Percentiles rank a stretch among this genome's conserved stretches.
Evolutionary conservation across 2,329 filamentous ascomycete genomes (phyloP).

Genomic region (Aspergillus intermedius): DNA sequence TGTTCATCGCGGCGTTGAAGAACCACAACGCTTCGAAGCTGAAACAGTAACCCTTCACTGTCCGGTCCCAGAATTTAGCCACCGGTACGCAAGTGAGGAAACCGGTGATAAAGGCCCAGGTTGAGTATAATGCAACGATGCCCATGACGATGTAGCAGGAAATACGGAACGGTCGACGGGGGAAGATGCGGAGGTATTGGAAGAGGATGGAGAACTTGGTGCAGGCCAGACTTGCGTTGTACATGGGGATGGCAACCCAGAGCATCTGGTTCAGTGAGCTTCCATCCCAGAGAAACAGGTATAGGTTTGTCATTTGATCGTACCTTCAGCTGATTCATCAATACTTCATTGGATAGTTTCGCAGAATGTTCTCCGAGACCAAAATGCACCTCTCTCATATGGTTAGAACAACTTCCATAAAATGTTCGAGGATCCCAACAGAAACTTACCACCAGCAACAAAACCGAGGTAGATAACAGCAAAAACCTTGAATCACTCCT

Average conservation of each 20-base stretch:
- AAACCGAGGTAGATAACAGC: conserved; percentile 23
- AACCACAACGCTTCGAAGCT: conserved; percentile 36
- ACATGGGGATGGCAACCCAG: conserved; percentile 28
- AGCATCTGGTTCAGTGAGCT: conserved; percentile 15
- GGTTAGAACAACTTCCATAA: conserved; percentile 3
- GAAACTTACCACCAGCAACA: conserved; percentile 20
- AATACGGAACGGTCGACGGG: conserved; percentile 22
- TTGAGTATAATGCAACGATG: conserved; percentile 22
- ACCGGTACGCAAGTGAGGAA: conserved; percentile 38
- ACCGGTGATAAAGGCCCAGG: conserved; percentile 32
- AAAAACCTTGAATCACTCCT: conserved; percentile 11
- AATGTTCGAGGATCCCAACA: too few relatives aligned
- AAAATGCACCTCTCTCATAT: conserved; percentile 19
- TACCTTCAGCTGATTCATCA: conserved; percentile 24
- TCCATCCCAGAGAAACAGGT: not conserved
- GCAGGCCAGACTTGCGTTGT: conserved; percentile 27
- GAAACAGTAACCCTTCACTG: conserved; percentile 31
- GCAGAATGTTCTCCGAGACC: conserved; percentile 20
- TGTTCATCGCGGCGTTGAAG: conserved; percentile 38
- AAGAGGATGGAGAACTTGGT: conserved; percentile 42
- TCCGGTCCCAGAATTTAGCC: conserved; percentile 36
- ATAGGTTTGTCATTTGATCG: not conserved
- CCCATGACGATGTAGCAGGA: conserved; percentile 30
- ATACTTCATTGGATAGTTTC: conserved; percentile 8
- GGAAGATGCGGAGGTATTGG: conserved; percentile 43